Conservation (phyloP, 345 rosid genomes). For the Murraya koenigii region DNA sequence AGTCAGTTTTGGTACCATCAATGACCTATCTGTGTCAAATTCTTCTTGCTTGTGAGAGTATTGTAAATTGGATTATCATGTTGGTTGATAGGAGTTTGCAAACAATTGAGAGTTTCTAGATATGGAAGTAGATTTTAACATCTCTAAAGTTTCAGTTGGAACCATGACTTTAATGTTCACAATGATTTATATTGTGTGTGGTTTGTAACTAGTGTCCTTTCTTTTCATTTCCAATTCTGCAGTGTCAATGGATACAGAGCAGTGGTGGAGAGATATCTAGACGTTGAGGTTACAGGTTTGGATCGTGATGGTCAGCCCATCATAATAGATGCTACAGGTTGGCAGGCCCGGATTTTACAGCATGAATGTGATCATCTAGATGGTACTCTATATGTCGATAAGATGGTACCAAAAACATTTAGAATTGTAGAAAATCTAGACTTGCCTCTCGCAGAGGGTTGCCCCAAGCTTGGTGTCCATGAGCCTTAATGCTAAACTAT, state of each 20-base stretch:
- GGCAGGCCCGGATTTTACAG: constrained; percentile 91
- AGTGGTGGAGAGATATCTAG: constrained; percentile 70
- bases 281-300: constrained; percentile 79
- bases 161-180: not conserved
- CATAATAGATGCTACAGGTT: constrained; percentile 77
- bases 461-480: constrained; percentile 65
- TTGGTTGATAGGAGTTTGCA: not conserved
- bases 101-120: not conserved
- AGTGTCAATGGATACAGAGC: constrained; percentile 92
- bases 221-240: not conserved
- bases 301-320: constrained; percentile 58
- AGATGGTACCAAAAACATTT: constrained; percentile 79
- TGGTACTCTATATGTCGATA: constrained; percentile 81
- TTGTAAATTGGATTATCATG: not conserved
- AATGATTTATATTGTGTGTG: not conserved
- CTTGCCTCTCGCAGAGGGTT: constrained; percentile 77
- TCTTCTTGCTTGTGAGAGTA: not conserved
- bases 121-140: not conserved
- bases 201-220: not conserved
- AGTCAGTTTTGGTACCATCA: not conserved
- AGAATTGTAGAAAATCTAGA: constrained; percentile 72
- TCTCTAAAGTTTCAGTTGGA: not conserved
- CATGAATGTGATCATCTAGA: constrained; percentile 93
- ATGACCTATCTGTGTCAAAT: not conserved
- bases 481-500: constrained; percentile 4